Evolutionary conservation across 2,329 filamentous ascomycete species (phyloP), one percentile per base, ranked within the genome.

Genomic region (Xylaria sp.): DNA sequence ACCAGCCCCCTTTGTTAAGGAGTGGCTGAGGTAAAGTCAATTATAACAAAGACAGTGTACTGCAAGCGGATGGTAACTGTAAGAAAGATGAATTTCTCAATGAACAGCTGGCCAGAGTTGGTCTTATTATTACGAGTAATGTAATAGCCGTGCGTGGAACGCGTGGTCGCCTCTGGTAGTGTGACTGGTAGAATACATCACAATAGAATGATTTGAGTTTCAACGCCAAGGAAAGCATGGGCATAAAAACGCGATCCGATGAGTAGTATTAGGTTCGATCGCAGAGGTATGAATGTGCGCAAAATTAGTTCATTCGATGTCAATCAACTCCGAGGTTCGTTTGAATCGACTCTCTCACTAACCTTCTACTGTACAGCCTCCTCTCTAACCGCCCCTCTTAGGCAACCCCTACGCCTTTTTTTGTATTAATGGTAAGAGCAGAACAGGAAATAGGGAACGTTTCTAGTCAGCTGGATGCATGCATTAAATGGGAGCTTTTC

Each of bases 361-460:
- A 17, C 50, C 15, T 37, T 58, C 62, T 62, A 61, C 50, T 55
- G 40, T 56, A 59, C 59, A 42, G n/a, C 40, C 53, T 52, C 54
- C 51, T 40, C 53, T 56, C 53, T 53, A 50, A 33, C 38, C 37
- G 45, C 43, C 31, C 21, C 50, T 19, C 43, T 57, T 64, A 61
- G 61, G 42, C 14, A 46, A 54, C 21, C 53, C 14, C 4, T n/a
- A 51, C 54, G 43, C 45, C 38, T 31, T 53, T 28, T 19, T 25
- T 15, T 45, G 19, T 4, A 12, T 12, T 21, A 19, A 42, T 17
- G 17, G 12, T 14, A 25, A 47, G 50, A 45, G 35, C 28, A 4
- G 21, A 6, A 25, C 12, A 31, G 14, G 25, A 35, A 43, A 11
- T 33, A 43, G 7, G 33, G 15, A 12, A 28, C 25, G n/a, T 54